These are phyloP conservation scores for Tritrichomonas musculus DNA, from an alignment of 208 protist species.

Conservation along the genomic window DNA sequence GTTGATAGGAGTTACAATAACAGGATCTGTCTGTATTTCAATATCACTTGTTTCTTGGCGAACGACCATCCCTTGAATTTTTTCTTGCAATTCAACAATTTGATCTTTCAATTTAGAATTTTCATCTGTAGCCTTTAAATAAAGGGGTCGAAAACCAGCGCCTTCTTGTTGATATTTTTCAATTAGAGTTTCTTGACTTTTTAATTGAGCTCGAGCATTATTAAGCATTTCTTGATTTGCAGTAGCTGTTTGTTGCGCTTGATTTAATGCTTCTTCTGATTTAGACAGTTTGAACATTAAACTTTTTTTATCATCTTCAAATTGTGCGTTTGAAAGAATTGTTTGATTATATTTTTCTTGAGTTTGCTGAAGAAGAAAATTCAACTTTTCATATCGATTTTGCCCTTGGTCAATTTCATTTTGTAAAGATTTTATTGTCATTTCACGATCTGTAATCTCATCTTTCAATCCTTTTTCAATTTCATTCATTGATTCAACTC, in stretches of 20 bases:
- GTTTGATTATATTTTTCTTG: neutral
- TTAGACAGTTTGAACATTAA: neutral
- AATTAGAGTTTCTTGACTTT: neutral
- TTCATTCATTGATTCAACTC: neutral
- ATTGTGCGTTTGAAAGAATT: neutral
- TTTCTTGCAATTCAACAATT: neutral
- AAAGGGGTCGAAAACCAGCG: neutral
- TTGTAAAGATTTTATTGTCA: neutral
- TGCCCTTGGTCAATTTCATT: neutral
- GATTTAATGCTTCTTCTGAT: neutral
- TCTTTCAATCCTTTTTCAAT: no score
- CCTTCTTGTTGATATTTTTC: neutral
- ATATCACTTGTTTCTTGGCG: neutral
- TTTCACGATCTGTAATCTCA: neutral
- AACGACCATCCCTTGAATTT: neutral
- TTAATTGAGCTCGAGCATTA: neutral
- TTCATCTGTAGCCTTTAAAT: constrained; percentile 4
- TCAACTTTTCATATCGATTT: neutral
- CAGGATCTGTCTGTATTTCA: neutral
- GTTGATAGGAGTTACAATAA: no score
- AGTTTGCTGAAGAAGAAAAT: neutral
- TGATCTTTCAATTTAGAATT: neutral
- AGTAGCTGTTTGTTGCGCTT: neutral
- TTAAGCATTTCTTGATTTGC: neutral
- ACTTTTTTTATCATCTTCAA: neutral